Conservation (phyloP, 345 rosid species). For the Syzygium grande region DNA sequence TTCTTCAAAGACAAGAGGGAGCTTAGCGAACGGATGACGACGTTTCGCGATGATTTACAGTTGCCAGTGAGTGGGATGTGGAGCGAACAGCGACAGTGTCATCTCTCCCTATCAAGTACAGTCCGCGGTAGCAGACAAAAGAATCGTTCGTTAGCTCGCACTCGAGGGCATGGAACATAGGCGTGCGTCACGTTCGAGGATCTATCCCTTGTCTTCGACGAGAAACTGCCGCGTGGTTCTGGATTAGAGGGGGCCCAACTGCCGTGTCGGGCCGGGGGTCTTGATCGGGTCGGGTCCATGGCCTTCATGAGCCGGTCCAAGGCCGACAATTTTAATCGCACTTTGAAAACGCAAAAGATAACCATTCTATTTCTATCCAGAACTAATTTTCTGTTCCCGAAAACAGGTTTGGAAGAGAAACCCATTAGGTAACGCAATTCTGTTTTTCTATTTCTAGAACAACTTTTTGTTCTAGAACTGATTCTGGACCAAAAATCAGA, state of each 20-base stretch:
- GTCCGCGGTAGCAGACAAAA: neutral
- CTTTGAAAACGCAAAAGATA: no score
- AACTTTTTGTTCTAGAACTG: no score
- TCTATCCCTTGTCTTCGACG: neutral
- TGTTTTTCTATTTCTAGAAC: no score
- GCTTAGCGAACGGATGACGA: accelerated
- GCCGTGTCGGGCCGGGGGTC: no score
- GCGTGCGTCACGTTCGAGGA: neutral
- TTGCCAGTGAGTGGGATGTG: neutral
- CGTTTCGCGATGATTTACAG: neutral
- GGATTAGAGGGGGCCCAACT: neutral
- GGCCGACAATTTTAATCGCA: no score
- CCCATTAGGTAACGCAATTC: no score
- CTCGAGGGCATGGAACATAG: neutral
- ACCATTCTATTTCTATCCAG: no score
- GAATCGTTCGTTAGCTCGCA: neutral
- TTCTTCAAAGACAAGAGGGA: neutral
- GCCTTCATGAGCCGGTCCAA: no score
- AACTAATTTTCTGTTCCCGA: no score
- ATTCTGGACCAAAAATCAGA: no score
- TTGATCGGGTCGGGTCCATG: no score
- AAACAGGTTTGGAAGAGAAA: no score
- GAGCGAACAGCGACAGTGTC: neutral
- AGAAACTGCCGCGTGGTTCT: neutral
- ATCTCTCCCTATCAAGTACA: neutral